These are phyloP conservation scores for Phytopythium boreale DNA, from an alignment of 352 stramenopile species.

Conservation along the genomic window DNA sequence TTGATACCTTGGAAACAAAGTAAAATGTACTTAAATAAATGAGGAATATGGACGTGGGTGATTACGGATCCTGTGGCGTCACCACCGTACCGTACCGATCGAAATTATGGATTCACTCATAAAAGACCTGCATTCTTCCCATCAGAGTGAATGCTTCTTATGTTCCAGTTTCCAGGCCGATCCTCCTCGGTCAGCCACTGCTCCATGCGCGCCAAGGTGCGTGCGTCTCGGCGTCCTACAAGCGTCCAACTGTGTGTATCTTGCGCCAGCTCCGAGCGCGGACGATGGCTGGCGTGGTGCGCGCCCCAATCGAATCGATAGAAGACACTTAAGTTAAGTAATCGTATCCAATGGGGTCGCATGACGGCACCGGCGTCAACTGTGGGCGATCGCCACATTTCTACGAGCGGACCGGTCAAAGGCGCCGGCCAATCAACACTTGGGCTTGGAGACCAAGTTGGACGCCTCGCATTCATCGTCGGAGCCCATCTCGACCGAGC, in stretches of 20 bases:
- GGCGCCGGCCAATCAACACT: background rate
- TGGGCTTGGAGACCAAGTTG: background rate
- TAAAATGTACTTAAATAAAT: background rate
- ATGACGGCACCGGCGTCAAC: background rate
- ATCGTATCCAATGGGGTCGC: background rate
- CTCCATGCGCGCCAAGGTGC: background rate
- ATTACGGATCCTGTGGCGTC: background rate
- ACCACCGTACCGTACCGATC: background rate
- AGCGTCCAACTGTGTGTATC: background rate
- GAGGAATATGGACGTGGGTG: background rate
- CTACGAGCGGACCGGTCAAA: background rate
- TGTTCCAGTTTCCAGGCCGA: background rate
- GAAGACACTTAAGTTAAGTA: too few species aligned
- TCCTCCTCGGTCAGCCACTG: background rate
- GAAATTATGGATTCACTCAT: conserved; percentile 1
- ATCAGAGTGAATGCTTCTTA: background rate
- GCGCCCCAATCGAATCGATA: background rate
- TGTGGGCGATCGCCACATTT: background rate
- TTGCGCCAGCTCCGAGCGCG: background rate
- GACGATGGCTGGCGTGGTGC: background rate
- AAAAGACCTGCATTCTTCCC: background rate
- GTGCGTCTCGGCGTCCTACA: background rate
- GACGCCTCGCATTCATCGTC: background rate
- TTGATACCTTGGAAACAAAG: background rate
- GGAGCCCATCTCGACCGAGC: background rate